Base-by-base conservation (phyloP, 495 filamentous ascomycete species). In the Lepraria neglecta region DNA sequence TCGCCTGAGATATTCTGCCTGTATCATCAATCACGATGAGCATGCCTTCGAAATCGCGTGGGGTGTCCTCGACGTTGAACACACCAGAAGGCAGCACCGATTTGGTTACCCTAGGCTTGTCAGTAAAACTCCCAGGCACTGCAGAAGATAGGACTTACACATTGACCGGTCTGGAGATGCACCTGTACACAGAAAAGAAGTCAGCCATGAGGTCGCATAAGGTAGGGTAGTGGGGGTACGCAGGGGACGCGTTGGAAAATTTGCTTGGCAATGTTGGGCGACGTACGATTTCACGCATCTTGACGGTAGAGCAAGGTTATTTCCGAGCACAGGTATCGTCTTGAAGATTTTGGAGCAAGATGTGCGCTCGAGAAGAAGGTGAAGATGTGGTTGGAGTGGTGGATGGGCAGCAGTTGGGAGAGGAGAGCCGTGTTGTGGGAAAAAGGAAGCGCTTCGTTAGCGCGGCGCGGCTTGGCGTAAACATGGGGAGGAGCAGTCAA, bases 41-140 rank as follows among this genome's bases (percentile, higher is more conserved):
- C 66, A 58, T 63, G 54, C 12, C 33, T 46, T 30, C 56, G 45
- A 12, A 53, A 56, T 66, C 59, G 38, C 19, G 52, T 43, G 24
- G 60, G 51, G 19, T 59, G 46, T 45, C 48, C 7, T 19, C 5
- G n/a, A 19, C 7, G 62, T 47, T 66, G 47, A 59, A 81, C 83
- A 64, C 76, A 89, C 88, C 95, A 98, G 87, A 98, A 98, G 77
- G 94, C 95, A 80, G 94, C 94, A 90, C 94, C 95, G 70, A 97
- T 96, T 89, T 98, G 94, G 89, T 98, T 97, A 85, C 95, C 95
- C 88, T 96, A 73, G 73, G 63, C 15, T 24, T 7, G 11, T 63
- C 42, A 61, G 59, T 21, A 35, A 19, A 15, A 17, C 30, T 44
- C n/a, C 19, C 33, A 11, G 9, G 30, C 28, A n/a, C n/a, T 35